A percentile compares a stretch with the other conserved stretches of the same genome.
phyloP scores from a whole-genome alignment of 208 protist genomes.

The Blechomonas ayalai region DNA sequence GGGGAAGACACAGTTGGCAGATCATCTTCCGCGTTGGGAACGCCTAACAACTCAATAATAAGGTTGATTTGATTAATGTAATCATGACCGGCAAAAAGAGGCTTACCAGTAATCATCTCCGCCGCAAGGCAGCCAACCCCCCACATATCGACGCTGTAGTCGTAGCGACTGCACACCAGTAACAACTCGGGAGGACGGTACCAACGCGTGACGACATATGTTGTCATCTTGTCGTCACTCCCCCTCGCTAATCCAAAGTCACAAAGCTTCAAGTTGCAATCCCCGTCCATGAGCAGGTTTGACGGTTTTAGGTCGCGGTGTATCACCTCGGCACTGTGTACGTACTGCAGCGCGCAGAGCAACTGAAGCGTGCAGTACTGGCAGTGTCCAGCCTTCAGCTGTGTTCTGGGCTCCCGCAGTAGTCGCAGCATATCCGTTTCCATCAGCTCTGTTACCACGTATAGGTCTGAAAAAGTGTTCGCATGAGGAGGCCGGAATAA shows the following conservation, averaged over 20 bases:
- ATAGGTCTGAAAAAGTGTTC: constrained; percentile 58
- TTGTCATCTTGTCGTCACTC: constrained; percentile 86
- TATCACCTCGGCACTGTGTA: constrained; percentile 93
- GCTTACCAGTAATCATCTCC: constrained; percentile 88
- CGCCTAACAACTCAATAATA: constrained; percentile 64
- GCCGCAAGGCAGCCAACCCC: constrained; percentile 93
- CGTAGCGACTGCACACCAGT: constrained; percentile 85
- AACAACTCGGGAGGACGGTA: constrained; percentile 99
- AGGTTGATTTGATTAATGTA: constrained; percentile 87
- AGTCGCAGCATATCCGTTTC: constrained; percentile 87
- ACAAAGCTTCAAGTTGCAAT: constrained; percentile 90
- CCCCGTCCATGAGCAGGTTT: constrained; percentile 91
- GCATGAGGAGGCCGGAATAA: constrained; percentile 37
- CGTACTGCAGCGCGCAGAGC: constrained; percentile 90
- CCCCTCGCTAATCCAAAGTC: constrained; percentile 90
- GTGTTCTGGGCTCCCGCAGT: constrained; percentile 35
- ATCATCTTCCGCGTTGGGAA: constrained; percentile 65
- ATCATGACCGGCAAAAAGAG: constrained; percentile 80
- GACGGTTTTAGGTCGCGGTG: constrained; percentile 94
- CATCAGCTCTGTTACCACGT: constrained; percentile 91
- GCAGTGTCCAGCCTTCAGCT: constrained; percentile 64
- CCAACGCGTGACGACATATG: constrained; percentile 97
- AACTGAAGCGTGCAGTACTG: constrained; percentile 97
- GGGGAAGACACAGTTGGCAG: constrained; percentile 45
- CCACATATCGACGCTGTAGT: constrained; percentile 94